Evolutionary conservation across 2,329 filamentous ascomycete genomes (phyloP).

Genomic region (Thermomyces lanuginosus): DNA sequence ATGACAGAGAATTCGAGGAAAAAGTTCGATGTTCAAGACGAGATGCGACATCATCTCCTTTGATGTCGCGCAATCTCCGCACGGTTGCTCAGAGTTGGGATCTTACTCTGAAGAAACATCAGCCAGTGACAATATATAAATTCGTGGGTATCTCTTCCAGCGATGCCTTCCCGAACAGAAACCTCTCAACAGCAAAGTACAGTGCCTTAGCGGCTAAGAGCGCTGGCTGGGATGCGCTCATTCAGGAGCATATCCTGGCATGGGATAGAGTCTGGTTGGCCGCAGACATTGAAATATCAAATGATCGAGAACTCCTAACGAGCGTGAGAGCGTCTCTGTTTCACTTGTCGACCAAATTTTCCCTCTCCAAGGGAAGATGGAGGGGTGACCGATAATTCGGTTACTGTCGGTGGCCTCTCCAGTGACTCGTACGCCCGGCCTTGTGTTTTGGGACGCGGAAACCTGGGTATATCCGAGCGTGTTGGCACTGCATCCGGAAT

Average conservation of each 20-base stretch:
- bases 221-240: constrained; percentile 22
- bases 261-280: constrained; percentile 30
- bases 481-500: constrained; percentile 39
- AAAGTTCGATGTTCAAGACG: constrained; percentile 1
- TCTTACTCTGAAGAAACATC: constrained; percentile 3
- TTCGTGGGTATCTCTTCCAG: constrained; percentile 47
- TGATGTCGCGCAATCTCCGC: constrained; percentile 4
- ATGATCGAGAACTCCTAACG: constrained; percentile 5
- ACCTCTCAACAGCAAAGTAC: constrained; percentile 14
- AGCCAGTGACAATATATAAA: constrained; percentile 39
- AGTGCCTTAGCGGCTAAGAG: constrained; percentile 16
- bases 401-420: constrained; percentile 46
- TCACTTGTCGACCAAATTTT: constrained; percentile 20
- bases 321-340: constrained; percentile 4
- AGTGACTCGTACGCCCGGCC: constrained; percentile 44
- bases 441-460: constrained; percentile 42
- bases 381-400: constrained; percentile 29
- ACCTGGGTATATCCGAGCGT: constrained; percentile 46
- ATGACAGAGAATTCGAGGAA: not conserved
- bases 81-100: constrained; percentile 6
- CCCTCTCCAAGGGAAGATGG: constrained; percentile 31
- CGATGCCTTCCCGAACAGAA: constrained; percentile 38
- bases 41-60: constrained; percentile 3
- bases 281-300: constrained; percentile 34
- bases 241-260: constrained; percentile 37